These are phyloP conservation scores for Hirschioporus abietinus DNA, from an alignment of 768 basidiomycete genomes.

Conservation along the genomic window DNA sequence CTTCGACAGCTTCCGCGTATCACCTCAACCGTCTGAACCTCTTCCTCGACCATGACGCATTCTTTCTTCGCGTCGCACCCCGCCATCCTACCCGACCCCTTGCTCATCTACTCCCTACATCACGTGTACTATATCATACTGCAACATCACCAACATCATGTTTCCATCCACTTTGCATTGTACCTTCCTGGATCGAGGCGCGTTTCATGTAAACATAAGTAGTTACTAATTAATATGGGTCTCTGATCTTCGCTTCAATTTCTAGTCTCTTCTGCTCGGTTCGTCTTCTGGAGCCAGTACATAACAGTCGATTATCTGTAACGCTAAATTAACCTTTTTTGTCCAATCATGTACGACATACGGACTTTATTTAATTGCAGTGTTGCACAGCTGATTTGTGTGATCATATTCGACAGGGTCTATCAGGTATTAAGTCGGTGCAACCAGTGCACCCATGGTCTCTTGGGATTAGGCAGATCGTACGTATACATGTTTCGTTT, in stretches of 20 bases:
- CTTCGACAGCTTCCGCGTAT: background rate
- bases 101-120: background rate
- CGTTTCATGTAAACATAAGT: background rate
- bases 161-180: background rate
- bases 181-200: background rate
- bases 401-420: no score
- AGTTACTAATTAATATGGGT: background rate
- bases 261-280: background rate
- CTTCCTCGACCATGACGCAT: background rate
- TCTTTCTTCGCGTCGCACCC: no score
- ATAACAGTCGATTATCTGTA: background rate
- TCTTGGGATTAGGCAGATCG: background rate
- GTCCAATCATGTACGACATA: background rate
- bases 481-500: background rate
- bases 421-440: background rate
- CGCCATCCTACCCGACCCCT: background rate
- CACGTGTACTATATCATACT: background rate
- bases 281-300: background rate
- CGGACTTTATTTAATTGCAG: no score
- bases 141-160: background rate
- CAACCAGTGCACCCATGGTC: background rate
- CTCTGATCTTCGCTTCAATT: background rate
- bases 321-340: background rate
- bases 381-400: no score
- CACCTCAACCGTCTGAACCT: background rate